These are phyloP conservation scores for Apiosordaria backusii DNA, from an alignment of 495 filamentous ascomycete species.

Conservation along the genomic window DNA sequence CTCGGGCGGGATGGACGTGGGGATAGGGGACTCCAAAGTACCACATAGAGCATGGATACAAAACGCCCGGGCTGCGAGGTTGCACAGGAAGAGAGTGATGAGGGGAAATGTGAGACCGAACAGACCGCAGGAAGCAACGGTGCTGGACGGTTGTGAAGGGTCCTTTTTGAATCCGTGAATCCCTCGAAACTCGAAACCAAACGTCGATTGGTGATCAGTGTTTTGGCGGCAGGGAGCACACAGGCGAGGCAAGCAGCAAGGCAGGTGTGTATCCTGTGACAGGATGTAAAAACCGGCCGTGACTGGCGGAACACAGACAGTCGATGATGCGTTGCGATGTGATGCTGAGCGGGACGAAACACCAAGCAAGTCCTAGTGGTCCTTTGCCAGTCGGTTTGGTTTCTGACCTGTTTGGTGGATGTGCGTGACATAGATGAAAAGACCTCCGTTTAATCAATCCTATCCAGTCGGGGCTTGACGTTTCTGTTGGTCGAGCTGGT, in stretches of 20 bases:
- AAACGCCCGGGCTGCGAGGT: slow-evolving; percentile 19
- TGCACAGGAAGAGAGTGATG: slow-evolving; percentile 15
- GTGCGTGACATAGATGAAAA: slow-evolving; percentile 29
- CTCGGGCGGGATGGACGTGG: slow-evolving; percentile 6
- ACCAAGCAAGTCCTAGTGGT: slow-evolving; percentile 10
- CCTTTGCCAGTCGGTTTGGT: slow-evolving; percentile 2
- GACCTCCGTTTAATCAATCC: slow-evolving; percentile 8
- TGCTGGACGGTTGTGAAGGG: slow-evolving; percentile 6
- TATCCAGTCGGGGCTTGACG: slow-evolving; percentile 6
- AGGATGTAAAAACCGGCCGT: too few species aligned
- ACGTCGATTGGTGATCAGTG: slow-evolving; percentile 21
- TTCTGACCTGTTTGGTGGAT: background rate
- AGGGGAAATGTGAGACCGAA: slow-evolving; percentile 21
- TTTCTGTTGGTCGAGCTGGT: slow-evolving; percentile 18
- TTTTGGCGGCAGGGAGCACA: slow-evolving; percentile 4
- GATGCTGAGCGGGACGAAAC: slow-evolving; percentile 27
- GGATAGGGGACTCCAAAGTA: slow-evolving; percentile 8
- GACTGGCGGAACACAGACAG: slow-evolving; percentile 7
- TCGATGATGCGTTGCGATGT: slow-evolving; percentile 28
- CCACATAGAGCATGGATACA: slow-evolving; percentile 16
- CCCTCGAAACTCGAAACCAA: slow-evolving; percentile 26
- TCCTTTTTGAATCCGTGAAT: slow-evolving; percentile 6
- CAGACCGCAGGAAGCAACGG: slow-evolving; percentile 9
- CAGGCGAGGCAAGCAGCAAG: too few species aligned
- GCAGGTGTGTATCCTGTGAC: too few species aligned